Conservation (phyloP, 345 rosid genomes). For the Cardiospermum halicacabum region DNA sequence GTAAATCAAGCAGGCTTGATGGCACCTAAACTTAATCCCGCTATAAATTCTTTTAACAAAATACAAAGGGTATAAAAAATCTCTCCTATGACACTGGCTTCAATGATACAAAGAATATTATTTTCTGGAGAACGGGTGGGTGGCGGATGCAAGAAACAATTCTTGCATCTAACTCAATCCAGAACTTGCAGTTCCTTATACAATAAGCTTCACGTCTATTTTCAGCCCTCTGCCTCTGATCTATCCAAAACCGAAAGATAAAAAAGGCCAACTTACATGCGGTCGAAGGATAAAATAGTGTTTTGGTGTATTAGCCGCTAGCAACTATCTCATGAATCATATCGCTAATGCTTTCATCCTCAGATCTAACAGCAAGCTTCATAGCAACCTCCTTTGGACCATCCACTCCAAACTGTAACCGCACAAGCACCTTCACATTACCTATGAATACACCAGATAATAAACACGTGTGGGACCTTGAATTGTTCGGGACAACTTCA, state of each 20-base stretch:
- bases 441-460: constrained; percentile 92
- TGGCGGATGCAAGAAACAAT: constrained; percentile 8
- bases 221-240: constrained; percentile 16
- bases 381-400: constrained; percentile 81
- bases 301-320: constrained; percentile 49
- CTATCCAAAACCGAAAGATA: not conserved
- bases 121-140: constrained; percentile 14
- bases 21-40: constrained; percentile 13
- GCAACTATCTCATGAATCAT: constrained; percentile 89
- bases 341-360: constrained; percentile 68
- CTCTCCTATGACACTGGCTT: constrained; percentile 17
- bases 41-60: not conserved
- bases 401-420: constrained; percentile 80
- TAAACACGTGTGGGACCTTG: constrained; percentile 91
- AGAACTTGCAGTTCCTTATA: constrained; percentile 12
- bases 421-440: constrained; percentile 69
- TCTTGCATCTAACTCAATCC: not conserved
- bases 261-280: not conserved
- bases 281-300: not conserved
- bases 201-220: constrained; percentile 10
- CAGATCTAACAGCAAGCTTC: constrained; percentile 85
- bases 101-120: constrained; percentile 24
- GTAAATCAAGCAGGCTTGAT: constrained; percentile 19
- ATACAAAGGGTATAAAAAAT: not conserved
- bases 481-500: constrained; percentile 70